Percentiles rank a stretch among this genome's conserved stretches.
These are phyloP conservation scores for Infundibulicybe gibba DNA, from an alignment of 768 basidiomycete species.

Conservation along the genomic window DNA sequence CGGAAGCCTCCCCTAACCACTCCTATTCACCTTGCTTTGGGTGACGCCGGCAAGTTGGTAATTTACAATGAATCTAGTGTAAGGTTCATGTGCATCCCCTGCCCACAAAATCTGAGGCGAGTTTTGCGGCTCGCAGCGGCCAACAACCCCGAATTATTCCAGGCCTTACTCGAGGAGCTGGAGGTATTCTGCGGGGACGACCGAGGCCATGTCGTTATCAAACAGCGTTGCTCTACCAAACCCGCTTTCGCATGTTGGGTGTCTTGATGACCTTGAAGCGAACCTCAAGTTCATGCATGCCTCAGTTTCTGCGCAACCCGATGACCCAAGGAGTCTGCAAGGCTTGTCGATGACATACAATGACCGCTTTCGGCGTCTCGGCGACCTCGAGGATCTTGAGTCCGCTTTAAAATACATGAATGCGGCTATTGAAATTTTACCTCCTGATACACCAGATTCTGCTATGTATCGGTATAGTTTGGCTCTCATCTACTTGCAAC, in stretches of 20 bases:
- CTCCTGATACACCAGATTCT: neutral
- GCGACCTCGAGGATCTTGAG: neutral
- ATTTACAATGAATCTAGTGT: no score
- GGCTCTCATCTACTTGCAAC: neutral
- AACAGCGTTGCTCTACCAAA: neutral
- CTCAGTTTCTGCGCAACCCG: neutral
- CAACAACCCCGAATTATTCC: slow-evolving; percentile 7
- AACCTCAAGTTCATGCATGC: slow-evolving; percentile 1
- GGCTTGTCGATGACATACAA: slow-evolving; percentile 6
- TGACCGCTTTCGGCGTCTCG: slow-evolving; percentile 2
- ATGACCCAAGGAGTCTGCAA: slow-evolving; percentile 3
- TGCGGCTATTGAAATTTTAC: neutral
- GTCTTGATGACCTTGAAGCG: slow-evolving; percentile 1
- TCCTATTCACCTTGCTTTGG: no score
- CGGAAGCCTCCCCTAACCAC: no score
- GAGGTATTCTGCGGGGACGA: neutral
- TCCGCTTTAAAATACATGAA: slow-evolving; percentile 1
- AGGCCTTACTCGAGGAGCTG: slow-evolving; percentile 5
- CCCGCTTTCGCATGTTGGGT: neutral
- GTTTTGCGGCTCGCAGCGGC: neutral
- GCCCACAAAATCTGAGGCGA: no score
- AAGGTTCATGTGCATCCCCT: no score
- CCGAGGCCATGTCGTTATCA: neutral
- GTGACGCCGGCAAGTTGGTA: no score
- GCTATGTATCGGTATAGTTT: slow-evolving; percentile 9